Evolutionary conservation across 2,329 filamentous ascomycete genomes (phyloP).

Genomic region (Sclerotinia spermophila): DNA sequence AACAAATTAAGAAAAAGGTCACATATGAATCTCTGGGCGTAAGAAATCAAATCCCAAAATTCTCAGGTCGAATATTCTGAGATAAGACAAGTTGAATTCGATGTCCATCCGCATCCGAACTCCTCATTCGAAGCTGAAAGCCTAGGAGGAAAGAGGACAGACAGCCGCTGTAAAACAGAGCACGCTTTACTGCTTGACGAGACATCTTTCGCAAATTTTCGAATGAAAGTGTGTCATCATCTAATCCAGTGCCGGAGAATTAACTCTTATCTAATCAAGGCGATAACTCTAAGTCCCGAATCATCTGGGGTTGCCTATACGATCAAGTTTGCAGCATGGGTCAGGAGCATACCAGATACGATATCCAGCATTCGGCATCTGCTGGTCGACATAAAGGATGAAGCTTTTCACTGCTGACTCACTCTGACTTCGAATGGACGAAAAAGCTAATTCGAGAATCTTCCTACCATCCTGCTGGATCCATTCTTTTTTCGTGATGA

Average conservation of each 20-base stretch:
- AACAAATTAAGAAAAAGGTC: not conserved
- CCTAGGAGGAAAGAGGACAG: no score
- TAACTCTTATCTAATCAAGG: not conserved
- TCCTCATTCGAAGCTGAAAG: not conserved
- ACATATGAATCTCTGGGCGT: not conserved
- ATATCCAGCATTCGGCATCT: not conserved
- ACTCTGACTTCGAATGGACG: constrained; percentile 22
- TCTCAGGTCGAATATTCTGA: rapidly evolving
- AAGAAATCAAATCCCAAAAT: not conserved
- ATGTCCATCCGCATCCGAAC: not conserved
- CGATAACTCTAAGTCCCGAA: not conserved
- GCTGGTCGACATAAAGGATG: not conserved
- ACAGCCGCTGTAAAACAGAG: not conserved
- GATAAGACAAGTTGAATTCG: no score
- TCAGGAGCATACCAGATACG: constrained; percentile 22
- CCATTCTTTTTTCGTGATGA: constrained; percentile 13
- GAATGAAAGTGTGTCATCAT: not conserved
- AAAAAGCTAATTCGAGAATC: constrained; percentile 20
- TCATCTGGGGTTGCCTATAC: not conserved
- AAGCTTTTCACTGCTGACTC: constrained; percentile 11
- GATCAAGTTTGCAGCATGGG: constrained; percentile 18
- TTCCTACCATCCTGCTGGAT: not conserved
- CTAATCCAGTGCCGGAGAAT: not conserved
- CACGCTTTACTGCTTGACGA: not conserved
- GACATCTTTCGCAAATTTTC: not conserved